Evolutionary conservation across 1,139 yeast genomes (phyloP), one percentile per base, ranked within the genome.

Genomic region (Taiozyma sp.): DNA sequence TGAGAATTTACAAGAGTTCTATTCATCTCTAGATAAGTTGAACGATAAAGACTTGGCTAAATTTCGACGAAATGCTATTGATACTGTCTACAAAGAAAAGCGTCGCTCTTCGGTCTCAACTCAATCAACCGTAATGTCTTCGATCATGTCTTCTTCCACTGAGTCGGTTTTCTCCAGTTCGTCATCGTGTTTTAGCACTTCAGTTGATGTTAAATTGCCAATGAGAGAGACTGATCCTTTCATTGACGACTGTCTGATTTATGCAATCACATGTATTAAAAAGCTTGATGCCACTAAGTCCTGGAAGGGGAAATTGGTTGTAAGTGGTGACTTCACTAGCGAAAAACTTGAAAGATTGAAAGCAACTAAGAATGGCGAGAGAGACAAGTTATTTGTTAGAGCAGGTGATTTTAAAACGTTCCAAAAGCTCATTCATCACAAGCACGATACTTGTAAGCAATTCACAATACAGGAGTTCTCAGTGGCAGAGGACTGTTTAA

Each of bases 311-410:
- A 42, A 61, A 66, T 49, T 62, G 58, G 47, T 57, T 54, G 21
- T 68, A 64, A 47, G 68, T 61, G 44, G 55, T 42, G 26, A 69
- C 26, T 46, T 62, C 19, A 69, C 50, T 14, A 56, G 60, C 7
- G 26, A 13, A 6, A 39, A 22, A 10, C 37, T 32, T 11, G 35
- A 32, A 6, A 32, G 14, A n/a, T n/a, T 32, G 19, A 32, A 8
- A 32, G 35, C 19, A 16, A n/a, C 19, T 11, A 3, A 22, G 14
- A 45, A 37, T 8, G 46, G 44, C 30, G 44, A 40, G 30, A n/a
- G 9, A 13, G 30, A 28, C 13, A 21, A 19, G 30, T 34, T 44
- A 9, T 26, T 47, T n/a, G n/a, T 47, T 26, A 46, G 32, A 29
- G 28, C 45, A 14, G 42, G 43, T 6, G 41, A 39, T 24, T 42